Conservation (phyloP, 2,329 filamentous ascomycete genomes). For the Calonectria honghensis region DNA sequence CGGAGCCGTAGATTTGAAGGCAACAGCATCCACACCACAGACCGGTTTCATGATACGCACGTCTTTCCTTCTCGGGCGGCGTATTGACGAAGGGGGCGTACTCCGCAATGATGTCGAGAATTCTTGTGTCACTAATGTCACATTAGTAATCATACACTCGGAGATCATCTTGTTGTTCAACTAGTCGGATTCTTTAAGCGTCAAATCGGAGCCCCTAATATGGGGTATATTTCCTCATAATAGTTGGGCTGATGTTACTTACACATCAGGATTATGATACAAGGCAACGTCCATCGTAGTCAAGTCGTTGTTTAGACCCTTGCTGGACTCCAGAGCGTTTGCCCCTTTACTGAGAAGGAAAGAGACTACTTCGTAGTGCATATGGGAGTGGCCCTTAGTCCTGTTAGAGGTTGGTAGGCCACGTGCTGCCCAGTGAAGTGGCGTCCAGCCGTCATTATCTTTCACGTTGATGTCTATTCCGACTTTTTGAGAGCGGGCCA, state of each 20-base stretch:
- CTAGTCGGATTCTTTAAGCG: neutral
- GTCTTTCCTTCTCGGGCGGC: too few species aligned
- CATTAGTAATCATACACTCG: too few species aligned
- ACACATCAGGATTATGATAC: neutral
- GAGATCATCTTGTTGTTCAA: neutral
- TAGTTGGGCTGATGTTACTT: neutral
- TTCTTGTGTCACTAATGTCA: too few species aligned
- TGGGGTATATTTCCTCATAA: neutral
- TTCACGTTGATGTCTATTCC: constrained; percentile 21
- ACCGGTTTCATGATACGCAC: neutral
- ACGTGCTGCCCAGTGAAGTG: constrained; percentile 36
- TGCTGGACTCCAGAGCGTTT: neutral
- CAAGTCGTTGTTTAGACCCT: neutral
- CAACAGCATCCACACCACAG: neutral
- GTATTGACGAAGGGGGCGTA: too few species aligned
- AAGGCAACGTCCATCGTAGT: neutral
- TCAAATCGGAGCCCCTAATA: too few species aligned
- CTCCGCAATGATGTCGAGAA: too few species aligned
- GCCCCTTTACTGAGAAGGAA: neutral
- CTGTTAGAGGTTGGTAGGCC: neutral
- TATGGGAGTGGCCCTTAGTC: neutral
- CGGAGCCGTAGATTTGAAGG: neutral
- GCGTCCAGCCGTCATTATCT: constrained; percentile 16
- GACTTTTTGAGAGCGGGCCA: constrained; percentile 1
- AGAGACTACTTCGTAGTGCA: neutral